Percentiles rank a stretch among this genome's conserved stretches.
Conservation (phyloP, 805 yeast species). For the Diddensiella caesifluorescens region DNA sequence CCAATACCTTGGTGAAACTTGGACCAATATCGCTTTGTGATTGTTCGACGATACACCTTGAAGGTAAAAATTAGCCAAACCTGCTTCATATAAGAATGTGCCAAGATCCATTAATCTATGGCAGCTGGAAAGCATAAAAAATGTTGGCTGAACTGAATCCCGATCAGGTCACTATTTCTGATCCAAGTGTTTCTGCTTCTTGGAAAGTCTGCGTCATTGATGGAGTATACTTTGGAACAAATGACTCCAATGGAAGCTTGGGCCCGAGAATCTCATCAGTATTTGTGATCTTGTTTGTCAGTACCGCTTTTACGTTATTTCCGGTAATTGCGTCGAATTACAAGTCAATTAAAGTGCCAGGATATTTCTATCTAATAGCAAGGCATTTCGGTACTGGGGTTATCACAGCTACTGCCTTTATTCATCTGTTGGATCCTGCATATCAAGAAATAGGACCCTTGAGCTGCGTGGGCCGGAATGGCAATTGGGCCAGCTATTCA, state of each 20-base stretch:
- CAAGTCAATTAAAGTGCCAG: slow-evolving; percentile 28
- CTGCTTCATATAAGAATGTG: no score
- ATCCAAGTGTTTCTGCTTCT: slow-evolving; percentile 29
- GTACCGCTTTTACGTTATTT: slow-evolving; percentile 43
- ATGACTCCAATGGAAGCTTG: slow-evolving; percentile 40
- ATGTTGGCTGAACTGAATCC: slow-evolving; percentile 20
- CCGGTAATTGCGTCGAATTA: slow-evolving; percentile 33
- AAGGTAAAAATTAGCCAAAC: no score
- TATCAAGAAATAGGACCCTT: slow-evolving; percentile 31
- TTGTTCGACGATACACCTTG: no score
- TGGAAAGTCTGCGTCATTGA: slow-evolving; percentile 41
- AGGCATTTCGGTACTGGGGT: slow-evolving; percentile 69
- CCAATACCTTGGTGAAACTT: no score
- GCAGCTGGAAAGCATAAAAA: no score
- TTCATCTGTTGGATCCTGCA: slow-evolving; percentile 50
- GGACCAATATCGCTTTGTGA: no score
- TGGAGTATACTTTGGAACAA: slow-evolving; percentile 38
- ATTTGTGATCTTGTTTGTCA: slow-evolving; percentile 52
- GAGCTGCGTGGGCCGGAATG: slow-evolving; percentile 41
- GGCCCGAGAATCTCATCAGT: slow-evolving; percentile 52
- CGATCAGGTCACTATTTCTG: slow-evolving; percentile 30
- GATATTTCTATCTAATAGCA: slow-evolving; percentile 31
- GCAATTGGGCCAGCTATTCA: slow-evolving; percentile 46
- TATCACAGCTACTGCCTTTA: slow-evolving; percentile 68
- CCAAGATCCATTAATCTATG: no score